Base-by-base conservation (phyloP, 768 basidiomycete species). In the Boletus patriciae region DNA sequence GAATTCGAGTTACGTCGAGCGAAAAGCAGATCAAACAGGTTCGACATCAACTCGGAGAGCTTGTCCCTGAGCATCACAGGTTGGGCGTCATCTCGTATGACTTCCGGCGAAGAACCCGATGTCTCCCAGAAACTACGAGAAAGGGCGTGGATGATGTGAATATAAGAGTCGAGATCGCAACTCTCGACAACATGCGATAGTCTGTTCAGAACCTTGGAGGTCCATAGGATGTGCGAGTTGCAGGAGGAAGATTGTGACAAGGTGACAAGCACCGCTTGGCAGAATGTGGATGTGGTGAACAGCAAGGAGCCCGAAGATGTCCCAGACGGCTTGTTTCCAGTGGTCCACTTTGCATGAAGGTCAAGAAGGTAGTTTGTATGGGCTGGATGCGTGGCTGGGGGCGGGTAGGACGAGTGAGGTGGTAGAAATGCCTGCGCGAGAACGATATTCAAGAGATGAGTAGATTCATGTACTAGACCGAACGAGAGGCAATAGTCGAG, bases 401-500 rank as follows among this genome's bases (percentile, higher is more conserved):
- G 70, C 3, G 60, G 54, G 52, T 50, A 59, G n/a, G 57, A 55
- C 18, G 58, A 43, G 29, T 66, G 53, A 25, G 66, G 50, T 13
- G 77, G 58, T 5, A 67, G 50, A 29, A 80, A 63, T 25, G 81
- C 73, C 38, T 75, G 64, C 4, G 62, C 65, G 36, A 87, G 71
- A 42, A 83, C 62, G 11, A 64, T 57, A 47, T 68, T 69, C 36
- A 86, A 74, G 37, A 85, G 67, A 18, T 57, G 66, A 11, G 70
- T 66, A 23, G 82, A 77, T 63, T 85, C 79, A 13, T 71, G 61
- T 6, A 68, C 51, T 6, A 86, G 73, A 29, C 71, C 64, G 55
- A 77, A 73, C n/a, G 74, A 62, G 12, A 83, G 65, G 37, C 78
- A 75, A n/a, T 81, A 66, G n/a, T 83, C 79, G 1, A 86, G 74